phyloP scores from a whole-genome alignment of 179 eudicot species.

The Amaranthus tricolor region DNA sequence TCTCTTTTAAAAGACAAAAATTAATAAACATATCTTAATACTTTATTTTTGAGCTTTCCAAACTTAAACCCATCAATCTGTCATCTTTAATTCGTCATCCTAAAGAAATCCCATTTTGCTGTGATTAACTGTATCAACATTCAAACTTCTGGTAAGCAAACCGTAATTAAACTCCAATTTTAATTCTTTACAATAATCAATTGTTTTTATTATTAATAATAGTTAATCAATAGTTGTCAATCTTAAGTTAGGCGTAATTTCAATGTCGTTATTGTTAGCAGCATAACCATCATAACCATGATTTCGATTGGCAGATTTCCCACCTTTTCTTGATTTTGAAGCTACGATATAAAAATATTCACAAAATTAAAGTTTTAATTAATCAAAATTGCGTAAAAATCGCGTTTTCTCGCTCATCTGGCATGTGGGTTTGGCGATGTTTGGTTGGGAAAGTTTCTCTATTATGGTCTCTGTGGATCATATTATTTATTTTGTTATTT shows the following conservation, averaged over 20 bases:
- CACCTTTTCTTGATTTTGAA: slow-evolving; percentile 34
- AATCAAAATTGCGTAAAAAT: slow-evolving; percentile 34
- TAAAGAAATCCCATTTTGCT: background rate
- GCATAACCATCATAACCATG: slow-evolving; percentile 16
- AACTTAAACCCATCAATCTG: background rate
- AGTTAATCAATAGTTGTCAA: slow-evolving; percentile 11
- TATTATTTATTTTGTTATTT: slow-evolving; percentile 3
- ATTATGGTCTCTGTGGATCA: slow-evolving; percentile 12
- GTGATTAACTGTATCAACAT: background rate
- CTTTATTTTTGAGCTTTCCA: too few relatives aligned
- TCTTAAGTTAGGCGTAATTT: slow-evolving; percentile 22
- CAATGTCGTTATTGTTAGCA: slow-evolving; percentile 17
- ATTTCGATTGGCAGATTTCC: background rate
- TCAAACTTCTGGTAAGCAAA: background rate
- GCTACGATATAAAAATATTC: slow-evolving; percentile 5
- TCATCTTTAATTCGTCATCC: background rate
- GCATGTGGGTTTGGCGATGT: slow-evolving; percentile 36
- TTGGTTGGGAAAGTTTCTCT: slow-evolving; percentile 32
- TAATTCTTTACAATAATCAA: background rate
- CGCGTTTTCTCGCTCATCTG: slow-evolving; percentile 30
- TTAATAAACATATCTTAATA: too few relatives aligned
- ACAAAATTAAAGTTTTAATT: background rate
- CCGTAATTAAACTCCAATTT: too few relatives aligned
- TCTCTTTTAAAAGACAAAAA: too few relatives aligned
- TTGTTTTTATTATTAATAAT: background rate